Conservation (phyloP, 2,329 filamentous ascomycete species). For the Ophiocordyceps australis region DNA sequence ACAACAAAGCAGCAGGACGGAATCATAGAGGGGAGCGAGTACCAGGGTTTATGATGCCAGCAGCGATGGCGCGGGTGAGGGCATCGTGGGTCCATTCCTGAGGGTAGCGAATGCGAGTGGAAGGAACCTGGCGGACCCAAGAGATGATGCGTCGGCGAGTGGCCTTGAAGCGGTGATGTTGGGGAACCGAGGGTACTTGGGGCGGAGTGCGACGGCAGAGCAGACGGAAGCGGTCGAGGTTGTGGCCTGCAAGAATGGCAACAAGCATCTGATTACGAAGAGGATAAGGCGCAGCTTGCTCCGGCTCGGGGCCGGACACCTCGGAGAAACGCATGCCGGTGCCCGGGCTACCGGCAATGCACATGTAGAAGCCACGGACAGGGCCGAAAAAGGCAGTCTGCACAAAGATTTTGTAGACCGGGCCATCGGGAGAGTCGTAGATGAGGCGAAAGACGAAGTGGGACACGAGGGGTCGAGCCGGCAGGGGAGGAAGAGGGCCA, state of each 20-base stretch:
- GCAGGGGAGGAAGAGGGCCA: neutral
- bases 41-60: neutral
- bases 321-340: neutral
- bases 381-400: neutral
- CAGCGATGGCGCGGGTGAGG: neutral
- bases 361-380: neutral
- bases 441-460: neutral
- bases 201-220: conserved; percentile 2
- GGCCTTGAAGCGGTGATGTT: too few species aligned
- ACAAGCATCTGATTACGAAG: conserved; percentile 4
- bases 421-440: neutral
- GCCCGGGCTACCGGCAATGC: neutral
- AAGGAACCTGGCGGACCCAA: neutral
- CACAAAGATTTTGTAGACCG: neutral
- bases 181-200: too few species aligned
- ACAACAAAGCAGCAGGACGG: too few species aligned
- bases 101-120: neutral
- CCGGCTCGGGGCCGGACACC: neutral
- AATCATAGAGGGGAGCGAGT: too few species aligned
- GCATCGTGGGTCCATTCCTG: neutral
- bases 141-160: neutral
- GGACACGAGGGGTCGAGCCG: too few species aligned
- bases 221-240: conserved; percentile 4
- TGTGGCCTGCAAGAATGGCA: conserved; percentile 6
- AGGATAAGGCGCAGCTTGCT: neutral